phyloP scores from a whole-genome alignment of 169 alveolate genomes.

The Eimeria necatrix region DNA sequence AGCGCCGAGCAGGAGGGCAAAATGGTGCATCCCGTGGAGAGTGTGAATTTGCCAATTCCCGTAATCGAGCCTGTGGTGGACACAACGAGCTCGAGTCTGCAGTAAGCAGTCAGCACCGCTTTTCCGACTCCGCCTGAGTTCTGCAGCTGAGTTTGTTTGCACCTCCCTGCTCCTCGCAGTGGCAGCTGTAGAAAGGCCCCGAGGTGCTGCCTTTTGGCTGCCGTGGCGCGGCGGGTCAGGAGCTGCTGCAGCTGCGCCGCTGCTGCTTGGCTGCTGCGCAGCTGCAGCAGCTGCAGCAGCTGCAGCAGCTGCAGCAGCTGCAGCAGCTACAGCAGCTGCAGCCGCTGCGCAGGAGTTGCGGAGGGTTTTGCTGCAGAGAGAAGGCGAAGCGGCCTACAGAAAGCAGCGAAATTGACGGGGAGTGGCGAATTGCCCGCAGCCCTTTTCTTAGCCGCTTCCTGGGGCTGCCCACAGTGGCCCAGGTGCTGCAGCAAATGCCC shows the following conservation, averaged over 20 bases:
- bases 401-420: background rate
- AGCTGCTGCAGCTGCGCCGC: background rate
- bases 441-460: background rate
- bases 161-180: background rate
- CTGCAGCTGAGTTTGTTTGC: background rate
- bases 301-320: background rate
- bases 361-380: background rate
- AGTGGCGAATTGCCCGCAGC: background rate
- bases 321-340: background rate
- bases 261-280: too few species aligned
- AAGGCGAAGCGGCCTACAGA: background rate
- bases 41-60: slow-evolving; percentile 5
- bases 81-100: background rate
- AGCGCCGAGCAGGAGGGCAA: too few species aligned
- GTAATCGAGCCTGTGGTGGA: slow-evolving; percentile 12
- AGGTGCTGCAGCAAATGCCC: slow-evolving; percentile 30
- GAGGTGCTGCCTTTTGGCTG: too few species aligned
- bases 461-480: background rate
- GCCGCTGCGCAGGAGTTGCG: background rate
- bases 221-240: too few species aligned
- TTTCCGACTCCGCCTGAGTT: too few species aligned
- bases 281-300: background rate
- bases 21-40: background rate
- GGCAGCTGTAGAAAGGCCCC: background rate
- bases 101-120: background rate